Evolutionary conservation across 495 filamentous ascomycete genomes (phyloP).

Genomic region (Thermochaetoides thermophila): DNA sequence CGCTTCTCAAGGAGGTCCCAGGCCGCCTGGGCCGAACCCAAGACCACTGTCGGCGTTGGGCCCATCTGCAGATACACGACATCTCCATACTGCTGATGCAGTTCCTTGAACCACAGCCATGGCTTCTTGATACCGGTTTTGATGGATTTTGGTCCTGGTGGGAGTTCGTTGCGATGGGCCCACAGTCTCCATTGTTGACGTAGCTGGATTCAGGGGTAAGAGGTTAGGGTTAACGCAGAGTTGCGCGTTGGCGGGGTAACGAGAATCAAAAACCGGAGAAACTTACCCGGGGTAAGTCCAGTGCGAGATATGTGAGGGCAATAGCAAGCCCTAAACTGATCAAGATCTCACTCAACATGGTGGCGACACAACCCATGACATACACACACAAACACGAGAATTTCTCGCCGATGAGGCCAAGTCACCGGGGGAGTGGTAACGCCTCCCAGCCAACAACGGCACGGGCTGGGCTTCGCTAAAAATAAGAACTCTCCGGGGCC

Average conservation of each 20-base stretch:
- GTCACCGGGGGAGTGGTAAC: no score
- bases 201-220: constrained; percentile 6
- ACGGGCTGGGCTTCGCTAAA: no score
- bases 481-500: no score
- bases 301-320: constrained; percentile 11
- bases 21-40: constrained; percentile 48
- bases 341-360: no score
- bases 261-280: neutral
- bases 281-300: constrained; percentile 16
- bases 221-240: neutral
- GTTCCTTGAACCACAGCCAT: constrained; percentile 46
- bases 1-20: constrained; percentile 37
- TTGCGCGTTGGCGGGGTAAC: neutral
- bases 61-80: constrained; percentile 52
- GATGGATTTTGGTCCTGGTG: constrained; percentile 19
- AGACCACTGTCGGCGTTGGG: constrained; percentile 44
- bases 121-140: constrained; percentile 29
- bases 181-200: constrained; percentile 18
- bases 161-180: constrained; percentile 18
- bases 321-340: constrained; percentile 3
- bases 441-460: no score
- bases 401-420: no score
- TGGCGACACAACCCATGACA: no score
- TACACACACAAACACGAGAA: no score
- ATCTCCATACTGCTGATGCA: constrained; percentile 38